Evolutionary conservation across 139 green algal genomes (phyloP), one percentile per base, ranked within the genome.

Genomic region (Micractinium sp.): DNA sequence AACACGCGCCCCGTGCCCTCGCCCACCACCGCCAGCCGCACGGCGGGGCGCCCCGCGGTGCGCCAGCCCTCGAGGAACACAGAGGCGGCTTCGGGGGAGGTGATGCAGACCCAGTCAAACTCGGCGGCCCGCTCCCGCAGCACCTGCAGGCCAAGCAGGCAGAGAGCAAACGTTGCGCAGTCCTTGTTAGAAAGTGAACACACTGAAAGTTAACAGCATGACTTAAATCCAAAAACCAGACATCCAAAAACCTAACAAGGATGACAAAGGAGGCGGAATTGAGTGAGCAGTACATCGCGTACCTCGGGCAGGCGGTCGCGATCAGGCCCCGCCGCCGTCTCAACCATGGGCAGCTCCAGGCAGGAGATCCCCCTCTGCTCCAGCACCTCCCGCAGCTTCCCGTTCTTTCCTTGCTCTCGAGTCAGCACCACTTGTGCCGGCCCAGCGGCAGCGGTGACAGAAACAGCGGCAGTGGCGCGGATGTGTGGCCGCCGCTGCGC

Each of bases 21-120:
- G 0, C 96, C 96, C 61, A 98, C 96, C 4, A 96, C 95, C 14
- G 96, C 96, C 35, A 98, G 35, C 15, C 77, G 91, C 38, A 81
- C 86, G 85, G 94, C 38, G 4, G 95, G 95, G 18, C 82, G 84
- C 36, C 92, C 94, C n/a, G 96, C 96, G 39, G 90, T 76, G 16
- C 83, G n/a, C 96, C 96, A 99, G 38, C 91, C 96, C 77, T 95
- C 92, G 4, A 98, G 33, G 83, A 98, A 98, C 35, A 99, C 96
- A 12, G 91, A 39, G 16, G 96, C 96, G 5, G 96, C 90, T 88
- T 98, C 96, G 22, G 97, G 97, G 0, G 96, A 98, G 0, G 97
- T 99, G 31, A 98, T 85, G 29, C 95, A 91, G 23, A 98, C 91
- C 96, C 96, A 99, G 66, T 97, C 96, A 89, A 93, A 96, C 0